Conservation (phyloP, 306 rosid species). For the Clitoria ternatea region DNA sequence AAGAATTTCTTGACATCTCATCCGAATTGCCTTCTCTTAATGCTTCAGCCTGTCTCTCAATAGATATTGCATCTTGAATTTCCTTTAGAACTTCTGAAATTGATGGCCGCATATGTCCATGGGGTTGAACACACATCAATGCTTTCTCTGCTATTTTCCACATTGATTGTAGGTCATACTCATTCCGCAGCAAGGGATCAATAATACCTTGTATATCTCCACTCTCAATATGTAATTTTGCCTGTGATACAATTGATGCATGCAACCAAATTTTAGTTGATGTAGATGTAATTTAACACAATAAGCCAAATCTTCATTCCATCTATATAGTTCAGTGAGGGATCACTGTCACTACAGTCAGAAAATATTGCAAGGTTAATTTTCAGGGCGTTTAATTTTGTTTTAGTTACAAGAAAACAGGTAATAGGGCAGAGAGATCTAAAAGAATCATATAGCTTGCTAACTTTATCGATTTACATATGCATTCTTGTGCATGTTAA, state of each 20-base stretch:
- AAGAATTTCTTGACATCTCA: conserved; percentile 57
- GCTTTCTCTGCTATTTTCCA: conserved; percentile 99
- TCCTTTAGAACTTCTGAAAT: conserved; percentile 95
- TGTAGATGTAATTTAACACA: not conserved
- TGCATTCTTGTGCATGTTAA: not conserved
- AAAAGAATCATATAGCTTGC: not conserved
- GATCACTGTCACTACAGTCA: not conserved
- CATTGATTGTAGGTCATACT: conserved; percentile 88
- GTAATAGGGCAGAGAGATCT: not conserved
- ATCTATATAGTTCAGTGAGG: not conserved
- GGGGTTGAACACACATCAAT: conserved; percentile 90
- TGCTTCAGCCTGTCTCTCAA: conserved; percentile 59
- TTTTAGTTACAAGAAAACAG: not conserved
- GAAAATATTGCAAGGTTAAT: not conserved
- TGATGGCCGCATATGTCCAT: conserved; percentile 84
- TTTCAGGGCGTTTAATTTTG: not conserved
- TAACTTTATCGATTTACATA: not conserved
- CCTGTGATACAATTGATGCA: conserved; percentile 47
- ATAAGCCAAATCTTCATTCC: not conserved
- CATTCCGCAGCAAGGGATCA: conserved; percentile 56
- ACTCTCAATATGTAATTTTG: conserved; percentile 80
- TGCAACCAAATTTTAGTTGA: not conserved
- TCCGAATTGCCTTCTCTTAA: conserved; percentile 66
- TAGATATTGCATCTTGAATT: conserved; percentile 83
- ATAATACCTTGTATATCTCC: conserved; percentile 96